Base-by-base conservation (phyloP, 2,329 filamentous ascomycete genomes). In the Trichoderma sp. region DNA sequence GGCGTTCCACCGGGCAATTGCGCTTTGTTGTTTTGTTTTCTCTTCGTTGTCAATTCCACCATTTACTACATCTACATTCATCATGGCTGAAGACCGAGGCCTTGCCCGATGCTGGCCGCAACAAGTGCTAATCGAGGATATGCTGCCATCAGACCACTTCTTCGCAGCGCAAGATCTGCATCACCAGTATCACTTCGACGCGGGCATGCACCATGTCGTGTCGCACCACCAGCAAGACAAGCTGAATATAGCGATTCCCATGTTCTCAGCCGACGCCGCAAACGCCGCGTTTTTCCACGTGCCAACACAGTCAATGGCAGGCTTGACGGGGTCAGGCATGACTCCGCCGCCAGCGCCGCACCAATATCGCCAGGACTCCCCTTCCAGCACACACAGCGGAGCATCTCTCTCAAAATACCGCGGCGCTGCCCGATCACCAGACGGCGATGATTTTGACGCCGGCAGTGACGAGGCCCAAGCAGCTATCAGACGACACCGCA, bases 401-500 rank as follows among this genome's bases (percentile, higher is more conserved):
- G 57, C 69, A n/a, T 71, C 72, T 24, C 73, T 72, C 65, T 57
- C 55, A 10, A 67, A 67, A 29, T 43, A 40, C 5, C 73, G 72
- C 65, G 72, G 74, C 56, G 43, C 59, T 10, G 35, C 58, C 16
- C 58, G 56, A 21, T 68, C 62, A 47, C 35, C 35, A 31, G 35
- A 65, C 60, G 19, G 68, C 49, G 65, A 64, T 37, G 66, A 68
- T n/a, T 69, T 70, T 3, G 72, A 76, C 2, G 70, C 71, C 4
- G 72, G 73, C 35, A 75, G 73, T 5, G 73, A 73, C 21, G 73
- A 76, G 8, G 63, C 63, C 13, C 63, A 67, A 24, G 71, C 77
- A 5, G 75, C 78, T 21, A 75, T 83, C 75, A 91, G 91, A 78
- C 88, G 90, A 33, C 86, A 87, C 71, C 86, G 87, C 71, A 92